Evolutionary conservation across 352 stramenopile species (phyloP), one percentile per base, ranked within the genome.

Genomic region (Globisporangium echinulatum): DNA sequence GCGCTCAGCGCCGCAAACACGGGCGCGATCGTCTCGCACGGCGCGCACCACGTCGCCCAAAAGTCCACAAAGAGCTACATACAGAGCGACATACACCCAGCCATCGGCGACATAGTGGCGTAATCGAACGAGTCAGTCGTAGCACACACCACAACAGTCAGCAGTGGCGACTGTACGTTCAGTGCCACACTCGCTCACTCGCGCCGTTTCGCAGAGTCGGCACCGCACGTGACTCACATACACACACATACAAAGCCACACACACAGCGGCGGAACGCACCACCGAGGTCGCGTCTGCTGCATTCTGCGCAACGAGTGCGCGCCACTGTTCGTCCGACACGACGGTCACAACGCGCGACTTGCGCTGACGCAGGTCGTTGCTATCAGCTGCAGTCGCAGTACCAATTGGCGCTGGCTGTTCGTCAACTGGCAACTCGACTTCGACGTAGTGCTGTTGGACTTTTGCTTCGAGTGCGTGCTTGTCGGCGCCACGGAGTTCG

Each of bases 401-500:
- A 1, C 40, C 36, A 0, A n/a, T 17, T 19, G 64, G 33, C 3
- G 66, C 44, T 13, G 71, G 70, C 53, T 85, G 74, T 52, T 90
- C 78, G n/a, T 92, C 72, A 39, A 79, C 74, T 5, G 82, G 68
- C 11, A 90, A 58, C 52, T 88, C 78, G 43, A 92, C 82, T 61
- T 92, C 79, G n/a, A 88, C 71, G 56, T 90, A 88, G 69, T 90
- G 72, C 57, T 88, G 84, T 68, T 87, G 74, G 38, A 94, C 76
- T n/a, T 66, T 65, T 38, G 61, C 50, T 58, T 92, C 79, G 8
- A 94, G 67, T 4, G 49, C 67, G 25, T 67, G 78, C 50, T 75
- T 79, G 64, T 96, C 80, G 9, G 93, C 93, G 8, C 93, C 93
- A 6, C 77, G 75, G 52, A 97, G 64, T 67, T 97, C 88, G 57